These are phyloP conservation scores for Syncephalastrum sp. DNA, from an alignment of 371 early-diverging fungal species.

Conservation along the genomic window DNA sequence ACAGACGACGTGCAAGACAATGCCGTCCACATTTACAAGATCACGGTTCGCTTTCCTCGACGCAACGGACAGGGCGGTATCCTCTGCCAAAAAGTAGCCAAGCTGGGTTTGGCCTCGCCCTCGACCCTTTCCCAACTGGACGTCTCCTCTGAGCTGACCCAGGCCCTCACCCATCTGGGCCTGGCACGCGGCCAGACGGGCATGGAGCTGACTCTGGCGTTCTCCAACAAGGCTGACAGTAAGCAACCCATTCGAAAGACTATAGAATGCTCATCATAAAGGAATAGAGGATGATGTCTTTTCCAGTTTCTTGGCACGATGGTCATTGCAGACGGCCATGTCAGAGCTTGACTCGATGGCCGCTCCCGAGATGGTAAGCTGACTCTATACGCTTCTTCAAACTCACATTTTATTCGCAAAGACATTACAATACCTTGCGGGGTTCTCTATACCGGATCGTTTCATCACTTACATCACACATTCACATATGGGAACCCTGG, in stretches of 20 bases:
- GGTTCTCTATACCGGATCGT: slow-evolving; percentile 21
- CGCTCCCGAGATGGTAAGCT: neutral
- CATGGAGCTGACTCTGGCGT: slow-evolving; percentile 13
- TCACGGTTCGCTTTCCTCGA: slow-evolving; percentile 34
- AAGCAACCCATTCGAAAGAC: neutral
- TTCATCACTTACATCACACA: slow-evolving; percentile 31
- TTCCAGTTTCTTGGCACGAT: slow-evolving; percentile 10
- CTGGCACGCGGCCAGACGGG: slow-evolving; percentile 1
- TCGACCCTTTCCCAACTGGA: slow-evolving; percentile 6
- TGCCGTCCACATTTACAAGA: slow-evolving; percentile 24
- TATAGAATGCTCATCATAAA: neutral
- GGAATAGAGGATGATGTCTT: neutral
- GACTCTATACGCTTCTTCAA: neutral
- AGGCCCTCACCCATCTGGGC: slow-evolving; percentile 15
- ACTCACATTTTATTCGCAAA: neutral
- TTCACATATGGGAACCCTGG: slow-evolving; percentile 16
- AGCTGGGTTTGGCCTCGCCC: slow-evolving; percentile 11
- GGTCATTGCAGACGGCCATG: slow-evolving; percentile 10
- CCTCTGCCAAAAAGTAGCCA: slow-evolving; percentile 18
- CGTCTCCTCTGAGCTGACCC: slow-evolving; percentile 5
- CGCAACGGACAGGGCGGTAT: slow-evolving; percentile 19
- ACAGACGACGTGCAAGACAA: slow-evolving; percentile 32
- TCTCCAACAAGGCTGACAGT: slow-evolving; percentile 8
- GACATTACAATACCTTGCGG: slow-evolving; percentile 10
- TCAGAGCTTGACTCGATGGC: too few relatives aligned